Evolutionary conservation across 202 grass and related monocot genomes (phyloP), one percentile per base, ranked within the genome.

Genomic region (Musa balbisiana): DNA sequence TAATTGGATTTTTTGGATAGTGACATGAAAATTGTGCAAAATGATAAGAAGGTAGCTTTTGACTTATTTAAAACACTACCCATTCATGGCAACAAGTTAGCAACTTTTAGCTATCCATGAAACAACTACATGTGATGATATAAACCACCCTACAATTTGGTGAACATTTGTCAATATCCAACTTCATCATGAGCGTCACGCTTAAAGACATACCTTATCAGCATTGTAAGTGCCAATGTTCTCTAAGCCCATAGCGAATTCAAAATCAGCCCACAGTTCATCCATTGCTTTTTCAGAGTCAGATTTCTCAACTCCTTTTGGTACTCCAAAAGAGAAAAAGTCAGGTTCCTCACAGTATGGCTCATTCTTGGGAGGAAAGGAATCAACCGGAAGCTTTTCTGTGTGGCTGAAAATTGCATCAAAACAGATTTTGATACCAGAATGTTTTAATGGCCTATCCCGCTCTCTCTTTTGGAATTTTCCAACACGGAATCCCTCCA

Each of bases 211-310:
- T 93, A 97, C 93, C 90, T 97, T 87, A 23, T 89, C 84, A 75
- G 82, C 83, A 76, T 87, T 69, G 75, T 97, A 97, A 75, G 76
- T 86, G 62, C 93, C 90, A 49, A 97, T 97, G 77, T 97, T 93
- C 67, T 89, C 84, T 1, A 81, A 89, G 62, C 87, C 88, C 71
- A 91, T 62, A 75, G 90, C 79, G 83, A 97, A 97, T 73, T 93
- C 90, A 77, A 87, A 83, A 52, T 97, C 93, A 83, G 84, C 88
- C 93, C 93, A 97, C 53, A 97, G 63, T 73, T 73, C 84, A 82
- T 91, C 84, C 43, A 89, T 12, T 79, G 3, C 24, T 50, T 69
- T 69, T 52, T 79, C 64, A 50, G 33, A 33, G 8, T 79, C 52
- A 11, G 76, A 79, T 21, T 25, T 70, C 15, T 50, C 52, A 69